phyloP scores from a whole-genome alignment of 2,329 filamentous ascomycete genomes.

The Aspergillus fructus region DNA sequence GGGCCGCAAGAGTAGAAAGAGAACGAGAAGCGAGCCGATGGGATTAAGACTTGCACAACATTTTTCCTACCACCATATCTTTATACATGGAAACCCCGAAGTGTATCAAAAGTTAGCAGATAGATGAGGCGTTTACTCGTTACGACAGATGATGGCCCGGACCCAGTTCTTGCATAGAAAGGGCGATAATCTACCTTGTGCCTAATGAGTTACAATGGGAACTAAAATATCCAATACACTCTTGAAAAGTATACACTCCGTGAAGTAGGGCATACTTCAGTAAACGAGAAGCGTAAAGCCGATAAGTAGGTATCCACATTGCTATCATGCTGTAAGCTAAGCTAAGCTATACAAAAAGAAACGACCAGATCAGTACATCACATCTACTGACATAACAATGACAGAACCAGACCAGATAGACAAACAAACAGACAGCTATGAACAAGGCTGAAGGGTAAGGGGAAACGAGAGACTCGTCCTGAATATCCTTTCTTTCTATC shows the following conservation, averaged over 20 bases:
- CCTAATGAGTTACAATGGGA: background rate
- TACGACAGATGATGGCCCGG: background rate
- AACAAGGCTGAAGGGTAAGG: constrained; percentile 8
- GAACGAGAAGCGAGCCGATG: constrained; percentile 40
- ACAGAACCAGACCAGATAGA: background rate
- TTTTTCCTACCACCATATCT: background rate
- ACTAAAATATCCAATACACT: background rate
- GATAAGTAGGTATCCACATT: background rate
- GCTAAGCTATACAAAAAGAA: background rate
- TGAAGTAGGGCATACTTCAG: too few species aligned
- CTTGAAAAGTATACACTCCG: background rate
- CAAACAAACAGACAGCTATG: constrained; percentile 11
- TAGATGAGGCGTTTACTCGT: background rate
- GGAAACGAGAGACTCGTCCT: constrained; percentile 7
- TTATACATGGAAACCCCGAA: background rate
- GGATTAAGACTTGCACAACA: constrained; percentile 10
- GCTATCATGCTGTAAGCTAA: constrained; percentile 1
- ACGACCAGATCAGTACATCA: background rate
- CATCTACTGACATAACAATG: constrained; percentile 10
- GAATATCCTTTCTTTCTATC: background rate
- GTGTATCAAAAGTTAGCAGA: background rate
- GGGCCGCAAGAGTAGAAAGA: constrained; percentile 37
- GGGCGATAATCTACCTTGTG: background rate
- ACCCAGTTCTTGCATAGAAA: background rate
- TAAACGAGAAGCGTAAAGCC: too few species aligned